phyloP scores from a whole-genome alignment of 305 asterid species.

The Solanum hybrid region DNA sequence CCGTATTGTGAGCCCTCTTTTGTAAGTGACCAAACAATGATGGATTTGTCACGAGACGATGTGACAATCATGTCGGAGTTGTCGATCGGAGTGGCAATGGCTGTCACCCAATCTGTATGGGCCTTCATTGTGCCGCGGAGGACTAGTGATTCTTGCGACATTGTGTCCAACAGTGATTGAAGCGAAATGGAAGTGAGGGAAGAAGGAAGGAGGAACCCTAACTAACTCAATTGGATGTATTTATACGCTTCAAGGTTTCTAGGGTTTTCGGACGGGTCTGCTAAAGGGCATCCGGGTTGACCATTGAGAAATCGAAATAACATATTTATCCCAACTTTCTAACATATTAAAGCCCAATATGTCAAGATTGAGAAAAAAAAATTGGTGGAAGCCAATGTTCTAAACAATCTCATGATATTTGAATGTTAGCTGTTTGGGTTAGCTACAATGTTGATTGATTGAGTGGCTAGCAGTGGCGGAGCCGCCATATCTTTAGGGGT shows the following conservation, averaged over 20 bases:
- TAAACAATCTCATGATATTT: not conserved
- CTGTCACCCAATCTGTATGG: conserved; percentile 97
- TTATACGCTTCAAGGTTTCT: not conserved
- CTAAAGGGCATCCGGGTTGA: not conserved
- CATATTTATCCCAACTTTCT: not conserved
- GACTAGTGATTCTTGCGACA: conserved; percentile 54
- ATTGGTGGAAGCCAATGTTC: not conserved
- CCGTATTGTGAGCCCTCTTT: conserved; percentile 62
- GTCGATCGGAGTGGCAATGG: conserved; percentile 79
- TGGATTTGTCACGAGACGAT: conserved; percentile 79
- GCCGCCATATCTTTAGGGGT: too few species aligned
- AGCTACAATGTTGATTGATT: not conserved
- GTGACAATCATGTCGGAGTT: conserved; percentile 82
- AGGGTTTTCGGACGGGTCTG: not conserved
- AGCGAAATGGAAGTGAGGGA: not conserved
- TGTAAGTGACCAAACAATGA: conserved; percentile 58
- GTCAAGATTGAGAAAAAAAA: not conserved
- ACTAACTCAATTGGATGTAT: not conserved
- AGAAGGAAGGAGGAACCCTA: not conserved
- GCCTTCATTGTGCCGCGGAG: conserved; percentile 85
- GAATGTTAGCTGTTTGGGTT: not conserved
- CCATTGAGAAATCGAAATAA: not conserved
- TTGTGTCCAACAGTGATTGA: not conserved
- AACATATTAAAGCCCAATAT: not conserved
- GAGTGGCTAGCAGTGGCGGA: not conserved